A percentile compares a stretch with the other conserved stretches of the same genome.
These are phyloP conservation scores for Quercus agrifolia DNA, from an alignment of 306 rosid genomes.

Conservation along the genomic window DNA sequence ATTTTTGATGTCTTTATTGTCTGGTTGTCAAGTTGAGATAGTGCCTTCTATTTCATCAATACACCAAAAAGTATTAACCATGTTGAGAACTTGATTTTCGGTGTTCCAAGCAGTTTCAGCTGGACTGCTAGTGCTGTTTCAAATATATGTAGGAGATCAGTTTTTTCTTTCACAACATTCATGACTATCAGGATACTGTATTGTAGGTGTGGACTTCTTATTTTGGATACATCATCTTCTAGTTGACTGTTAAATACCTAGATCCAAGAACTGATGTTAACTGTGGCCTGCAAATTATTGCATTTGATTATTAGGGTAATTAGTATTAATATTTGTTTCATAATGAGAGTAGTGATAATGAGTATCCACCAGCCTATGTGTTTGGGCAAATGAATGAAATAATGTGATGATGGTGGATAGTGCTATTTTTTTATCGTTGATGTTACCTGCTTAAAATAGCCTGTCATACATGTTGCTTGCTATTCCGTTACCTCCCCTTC, in stretches of 20 bases:
- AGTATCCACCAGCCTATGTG: neutral
- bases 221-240: neutral
- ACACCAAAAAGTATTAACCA: neutral
- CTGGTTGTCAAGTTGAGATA: neutral
- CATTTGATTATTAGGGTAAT: neutral
- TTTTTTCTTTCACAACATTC: neutral
- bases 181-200: neutral
- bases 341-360: neutral
- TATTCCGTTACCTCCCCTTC: neutral
- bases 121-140: neutral
- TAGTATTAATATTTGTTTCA: neutral
- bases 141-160: neutral
- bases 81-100: neutral
- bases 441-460: neutral
- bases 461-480: constrained; percentile 1
- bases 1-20: neutral
- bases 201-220: neutral
- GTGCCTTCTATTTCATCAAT: neutral
- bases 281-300: neutral
- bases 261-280: neutral
- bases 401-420: neutral
- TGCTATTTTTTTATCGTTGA: neutral
- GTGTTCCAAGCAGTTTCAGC: neutral
- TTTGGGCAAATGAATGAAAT: neutral
- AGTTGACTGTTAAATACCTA: neutral